Base-by-base conservation (phyloP, 108 stramenopile genomes). In the Craspedostauros australis region DNA sequence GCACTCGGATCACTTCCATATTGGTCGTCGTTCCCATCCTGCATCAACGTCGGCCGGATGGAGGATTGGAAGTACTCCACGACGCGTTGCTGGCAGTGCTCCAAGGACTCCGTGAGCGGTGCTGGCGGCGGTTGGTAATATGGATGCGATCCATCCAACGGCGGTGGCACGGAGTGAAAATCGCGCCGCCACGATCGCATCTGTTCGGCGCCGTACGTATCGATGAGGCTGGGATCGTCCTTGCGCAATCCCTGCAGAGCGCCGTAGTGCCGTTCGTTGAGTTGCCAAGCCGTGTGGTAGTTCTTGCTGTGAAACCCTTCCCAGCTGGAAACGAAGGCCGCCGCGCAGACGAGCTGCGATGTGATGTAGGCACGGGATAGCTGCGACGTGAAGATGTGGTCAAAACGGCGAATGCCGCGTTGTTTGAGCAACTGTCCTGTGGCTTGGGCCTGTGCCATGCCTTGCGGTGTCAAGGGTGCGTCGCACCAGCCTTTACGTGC, bases 401-500 rank as follows among this genome's bases (percentile, higher is more conserved):
- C 94, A 42, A 80, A 80, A 1, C 32, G 53, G 7, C 16, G 0
- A 12, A 66, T 55, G 1, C 70, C 79, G 11, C 33, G 60, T 19
- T 69, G 56, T 34, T 72, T 64, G 51, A 95, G 49, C 18, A 80
- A 58, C 28, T 75, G 57, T 11, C 84, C 94, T 14, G 79, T 89
- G 34, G 58, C 76, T 20, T 22, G 27, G 0, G 92, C 95, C 66
- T 96, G 93, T 43, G 66, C 32, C 23, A 78, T 37, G 11, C 95
- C 95, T 45, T 74, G 79, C 39, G 62, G 70, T 15, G 86, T 86
- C 46, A 96, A 70, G 8, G 88, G 79, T 1, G 75, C 80, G 55
- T 96, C 95, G 20, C 75, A 75, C 89, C 93, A 96, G 8, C 95
- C 93, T 1, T 88, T 87, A 46, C 66, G 67, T n/a, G 75, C 61